Evolutionary conservation across 2,329 filamentous ascomycete species (phyloP).

Genomic region (Tolypocladium pustulatum): DNA sequence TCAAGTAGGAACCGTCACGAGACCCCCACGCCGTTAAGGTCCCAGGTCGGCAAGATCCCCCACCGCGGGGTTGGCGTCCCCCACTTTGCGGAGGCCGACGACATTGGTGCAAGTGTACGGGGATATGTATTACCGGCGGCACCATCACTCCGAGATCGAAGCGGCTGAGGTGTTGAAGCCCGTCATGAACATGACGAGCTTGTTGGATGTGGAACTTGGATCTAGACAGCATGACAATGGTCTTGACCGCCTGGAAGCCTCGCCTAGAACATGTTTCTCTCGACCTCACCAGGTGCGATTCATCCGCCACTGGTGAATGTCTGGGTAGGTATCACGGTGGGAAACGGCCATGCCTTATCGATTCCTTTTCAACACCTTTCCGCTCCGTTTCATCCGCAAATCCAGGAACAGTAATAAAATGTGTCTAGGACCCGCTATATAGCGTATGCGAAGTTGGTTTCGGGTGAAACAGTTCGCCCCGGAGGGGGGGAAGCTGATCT

Average conservation of each 20-base stretch:
- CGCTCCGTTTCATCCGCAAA: neutral
- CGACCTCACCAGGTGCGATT: neutral
- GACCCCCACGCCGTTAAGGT: neutral
- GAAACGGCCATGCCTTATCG: neutral
- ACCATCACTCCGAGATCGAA: neutral
- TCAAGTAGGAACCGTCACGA: neutral
- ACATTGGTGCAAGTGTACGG: neutral
- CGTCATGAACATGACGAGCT: neutral
- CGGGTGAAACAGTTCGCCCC: neutral
- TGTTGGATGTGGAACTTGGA: neutral
- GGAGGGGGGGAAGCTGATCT: neutral
- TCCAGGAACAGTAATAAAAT: neutral
- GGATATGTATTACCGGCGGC: neutral
- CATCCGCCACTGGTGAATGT: neutral
- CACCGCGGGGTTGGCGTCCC: neutral
- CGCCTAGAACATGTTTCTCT: neutral
- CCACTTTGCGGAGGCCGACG: neutral
- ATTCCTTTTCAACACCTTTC: neutral
- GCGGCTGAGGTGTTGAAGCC: neutral
- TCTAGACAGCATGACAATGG: neutral
- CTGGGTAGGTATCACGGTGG: neutral
- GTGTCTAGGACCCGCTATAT: neutral
- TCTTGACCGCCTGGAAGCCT: neutral
- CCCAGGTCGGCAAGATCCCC: neutral
- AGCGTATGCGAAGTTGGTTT: neutral